Base-by-base conservation (phyloP, 2,329 filamentous ascomycete genomes). In the Apiospora sp. region DNA sequence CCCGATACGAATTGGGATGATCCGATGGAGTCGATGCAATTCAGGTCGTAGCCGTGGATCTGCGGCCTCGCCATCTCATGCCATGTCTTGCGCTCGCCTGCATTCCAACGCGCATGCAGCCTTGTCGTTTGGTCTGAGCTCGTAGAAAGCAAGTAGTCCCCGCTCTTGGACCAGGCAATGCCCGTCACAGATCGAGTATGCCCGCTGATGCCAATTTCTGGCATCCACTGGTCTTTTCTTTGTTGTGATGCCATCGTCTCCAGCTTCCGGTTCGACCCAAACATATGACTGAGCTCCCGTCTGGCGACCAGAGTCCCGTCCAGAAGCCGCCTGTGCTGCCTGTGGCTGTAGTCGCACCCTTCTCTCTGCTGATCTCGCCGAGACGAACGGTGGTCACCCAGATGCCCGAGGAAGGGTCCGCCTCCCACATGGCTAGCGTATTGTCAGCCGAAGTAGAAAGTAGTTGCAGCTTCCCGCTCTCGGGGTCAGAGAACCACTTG, bases 41-140 rank as follows among this genome's bases (percentile, higher is more conserved):
- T 99, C 71, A 99, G 88, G 81, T 99, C 96, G 81, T 99, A 99
- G 49, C 96, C 96, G 81, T 99, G 96, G 75, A 99, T 99, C 81
- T 99, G 96, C 4, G 96, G 96, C 69, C 96, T 88, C 0, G 95
- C 93, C 86, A 98, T 95, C 82, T 99, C 96, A 82, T 98, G 96
- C 96, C 96, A 99, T 14, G 94, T 94, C 54, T 49, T 51, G 22
- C 54, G 72, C 43, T 72, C 75, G 67, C 71, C 69, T 24, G 86
- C 85, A 73, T 87, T 88, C 96, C 96, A 98, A 78, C 91, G 86
- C 0, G 94, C 92, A 81, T 96, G 94, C 27, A 98, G 87, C 68
- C 96, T 89, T 3, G 96, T 98, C 0, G 96, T 99, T 83, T 99
- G 96, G 83, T 99, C 96, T 10, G 91, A 90, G 80, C 94, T 92